A percentile compares a stretch with the other conserved stretches of the same genome.
These are phyloP conservation scores for Antrodiella citrinella DNA, from an alignment of 768 basidiomycete genomes.

Conservation along the genomic window DNA sequence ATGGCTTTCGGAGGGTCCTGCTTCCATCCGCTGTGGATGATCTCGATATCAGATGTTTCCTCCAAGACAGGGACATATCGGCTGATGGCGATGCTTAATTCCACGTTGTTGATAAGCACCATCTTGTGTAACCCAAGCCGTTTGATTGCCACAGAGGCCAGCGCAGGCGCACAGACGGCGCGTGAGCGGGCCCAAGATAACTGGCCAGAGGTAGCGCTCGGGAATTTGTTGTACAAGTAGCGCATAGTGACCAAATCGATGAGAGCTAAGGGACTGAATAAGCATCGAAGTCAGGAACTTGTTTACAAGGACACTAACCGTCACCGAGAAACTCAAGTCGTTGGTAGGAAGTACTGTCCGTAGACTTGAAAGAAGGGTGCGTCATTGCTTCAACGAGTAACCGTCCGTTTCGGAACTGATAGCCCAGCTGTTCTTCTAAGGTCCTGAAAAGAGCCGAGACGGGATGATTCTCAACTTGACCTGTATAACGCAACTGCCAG, in stretches of 20 bases:
- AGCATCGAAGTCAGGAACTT: slow-evolving; percentile 5
- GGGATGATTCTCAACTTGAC: slow-evolving; percentile 5
- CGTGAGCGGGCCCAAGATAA: slow-evolving; percentile 64
- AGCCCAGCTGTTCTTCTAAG: slow-evolving; percentile 61
- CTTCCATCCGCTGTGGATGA: slow-evolving; percentile 67
- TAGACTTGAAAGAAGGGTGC: slow-evolving; percentile 64
- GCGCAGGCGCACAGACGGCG: slow-evolving; percentile 65
- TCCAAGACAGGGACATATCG: slow-evolving; percentile 54
- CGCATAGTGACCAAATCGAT: slow-evolving; percentile 65
- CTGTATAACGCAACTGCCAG: slow-evolving; percentile 56
- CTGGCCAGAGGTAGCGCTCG: slow-evolving; percentile 65
- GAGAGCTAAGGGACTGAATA: slow-evolving; percentile 40
- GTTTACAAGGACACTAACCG: slow-evolving; percentile 39
- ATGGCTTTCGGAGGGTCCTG: slow-evolving; percentile 82
- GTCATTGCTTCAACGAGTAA: slow-evolving; percentile 75
- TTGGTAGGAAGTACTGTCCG: slow-evolving; percentile 63
- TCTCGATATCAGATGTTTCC: slow-evolving; percentile 45
- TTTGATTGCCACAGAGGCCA: slow-evolving; percentile 62
- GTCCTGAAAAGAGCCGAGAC: slow-evolving; percentile 40
- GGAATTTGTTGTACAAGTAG: slow-evolving; percentile 64
- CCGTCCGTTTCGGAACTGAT: slow-evolving; percentile 55
- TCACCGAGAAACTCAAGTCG: slow-evolving; percentile 87
- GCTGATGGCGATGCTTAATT: slow-evolving; percentile 57
- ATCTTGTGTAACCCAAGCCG: slow-evolving; percentile 60
- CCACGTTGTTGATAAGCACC: slow-evolving; percentile 60